Base-by-base conservation (phyloP, 441 rosid genomes). In the Hura crepitans region DNA sequence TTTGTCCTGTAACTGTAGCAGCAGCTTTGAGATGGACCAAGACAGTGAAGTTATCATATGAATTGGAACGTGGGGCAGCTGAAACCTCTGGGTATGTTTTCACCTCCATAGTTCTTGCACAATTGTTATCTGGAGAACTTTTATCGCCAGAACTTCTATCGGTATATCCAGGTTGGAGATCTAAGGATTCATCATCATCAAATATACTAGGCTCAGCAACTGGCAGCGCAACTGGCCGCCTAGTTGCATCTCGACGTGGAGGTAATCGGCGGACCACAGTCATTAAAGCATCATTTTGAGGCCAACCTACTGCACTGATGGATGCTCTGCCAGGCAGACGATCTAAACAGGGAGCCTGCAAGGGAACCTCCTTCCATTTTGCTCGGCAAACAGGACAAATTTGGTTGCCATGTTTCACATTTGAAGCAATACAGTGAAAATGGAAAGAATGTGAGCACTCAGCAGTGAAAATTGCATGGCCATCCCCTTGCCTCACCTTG, bases 371-470 rank as follows among this genome's bases (percentile, higher is more conserved):
- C 73, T 91, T 91, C 97, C 97, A 93, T 80, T 86, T 88, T 5
- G 95, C 89, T 59, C 93, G 74, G 80, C 97, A 93, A 72, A 93
- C 89, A 5, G 97, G 98, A 76, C 98, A 93, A 50, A 83, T 85
- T 77, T 83, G 95, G 84, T 91, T 93, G 33, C 98, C 97, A 64
- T 89, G 89, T 80, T 91, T 88, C 56, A 88, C 96, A 68, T 88
- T 91, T 9, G 93, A 89, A 75, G 93, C 87, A 74, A 93, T 89
- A 80, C 98, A 93, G 64, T 89, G 88, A 81, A 93, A 93, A 69
- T 93, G 98, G 81, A 93, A 93, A 49, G 97, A 87, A 73, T 93
- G 98, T 0, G 97, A 88, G 70, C 97, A 93, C 72, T 93, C 98
- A 14, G 98, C 96, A 1, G 95, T 93, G 80, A 93, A 93, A 68